Conservation (phyloP, 2,329 filamentous ascomycete species). For the Trichoderma sp. region DNA sequence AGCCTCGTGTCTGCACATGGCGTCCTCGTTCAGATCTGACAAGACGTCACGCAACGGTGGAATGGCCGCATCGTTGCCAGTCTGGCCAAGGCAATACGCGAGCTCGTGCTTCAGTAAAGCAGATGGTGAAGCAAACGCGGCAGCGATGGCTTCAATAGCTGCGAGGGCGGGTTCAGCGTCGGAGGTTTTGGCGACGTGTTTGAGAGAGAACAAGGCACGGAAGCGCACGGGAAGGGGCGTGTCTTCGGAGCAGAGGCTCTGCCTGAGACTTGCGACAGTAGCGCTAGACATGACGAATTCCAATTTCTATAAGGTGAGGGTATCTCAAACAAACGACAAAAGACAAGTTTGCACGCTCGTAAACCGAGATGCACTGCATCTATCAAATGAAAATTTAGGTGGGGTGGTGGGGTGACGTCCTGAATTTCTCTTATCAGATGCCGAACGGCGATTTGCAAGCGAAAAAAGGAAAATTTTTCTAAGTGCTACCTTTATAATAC, state of each 20-base stretch:
- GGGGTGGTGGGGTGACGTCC: conserved; percentile 27
- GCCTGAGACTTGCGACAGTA: conserved; percentile 63
- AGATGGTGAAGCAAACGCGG: conserved; percentile 78
- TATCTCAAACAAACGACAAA: neutral
- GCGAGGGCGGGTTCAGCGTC: conserved; percentile 54
- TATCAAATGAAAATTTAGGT: conserved; percentile 35
- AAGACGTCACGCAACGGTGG: conserved; percentile 71
- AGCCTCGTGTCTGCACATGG: conserved; percentile 95
- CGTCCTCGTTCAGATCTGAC: conserved; percentile 75
- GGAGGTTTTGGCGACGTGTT: conserved; percentile 75
- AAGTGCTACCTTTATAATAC: neutral
- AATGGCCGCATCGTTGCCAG: conserved; percentile 70
- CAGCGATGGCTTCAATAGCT: conserved; percentile 78
- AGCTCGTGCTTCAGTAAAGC: conserved; percentile 94
- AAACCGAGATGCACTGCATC: conserved; percentile 4
- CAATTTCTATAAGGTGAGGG: neutral
- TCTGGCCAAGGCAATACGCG: conserved; percentile 94
- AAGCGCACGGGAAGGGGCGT: conserved; percentile 85
- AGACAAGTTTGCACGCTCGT: neutral
- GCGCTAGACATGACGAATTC: conserved; percentile 27
- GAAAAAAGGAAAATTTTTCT: neutral
- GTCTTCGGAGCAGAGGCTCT: conserved; percentile 74
- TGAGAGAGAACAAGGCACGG: conserved; percentile 94
- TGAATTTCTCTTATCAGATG: conserved; percentile 14
- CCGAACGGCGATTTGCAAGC: conserved; percentile 4